A percentile compares a stretch with the other conserved stretches of the same genome.
phyloP scores from a whole-genome alignment of 1,284 basidiomycete genomes.

The Caloboletus firmus region DNA sequence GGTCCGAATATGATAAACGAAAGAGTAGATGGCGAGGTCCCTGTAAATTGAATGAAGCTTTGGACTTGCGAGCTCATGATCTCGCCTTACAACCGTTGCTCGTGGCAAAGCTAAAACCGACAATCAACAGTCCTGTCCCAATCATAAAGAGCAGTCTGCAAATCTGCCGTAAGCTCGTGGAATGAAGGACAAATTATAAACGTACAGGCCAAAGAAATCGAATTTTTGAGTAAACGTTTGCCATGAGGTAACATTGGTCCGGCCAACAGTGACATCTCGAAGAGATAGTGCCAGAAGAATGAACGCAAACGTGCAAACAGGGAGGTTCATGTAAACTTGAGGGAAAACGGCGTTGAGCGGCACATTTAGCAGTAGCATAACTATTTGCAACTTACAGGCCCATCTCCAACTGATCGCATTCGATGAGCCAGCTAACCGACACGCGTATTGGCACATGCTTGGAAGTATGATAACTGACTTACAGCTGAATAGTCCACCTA shows the following conservation, averaged over 20 bases:
- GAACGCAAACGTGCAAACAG: slow-evolving; percentile 62
- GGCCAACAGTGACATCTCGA: slow-evolving; percentile 50
- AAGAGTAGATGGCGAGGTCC: slow-evolving; percentile 60
- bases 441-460: slow-evolving; percentile 16
- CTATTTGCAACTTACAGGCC: slow-evolving; percentile 61
- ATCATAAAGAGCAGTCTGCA: slow-evolving; percentile 67
- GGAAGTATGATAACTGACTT: slow-evolving; percentile 31
- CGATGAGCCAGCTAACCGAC: slow-evolving; percentile 20
- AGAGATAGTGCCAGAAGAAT: slow-evolving; percentile 60
- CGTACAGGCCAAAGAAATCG: slow-evolving; percentile 76
- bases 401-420: slow-evolving; percentile 65
- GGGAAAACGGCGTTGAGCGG: slow-evolving; percentile 14
- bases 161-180: slow-evolving; percentile 22
- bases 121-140: slow-evolving; percentile 70
- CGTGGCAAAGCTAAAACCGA: slow-evolving; percentile 75
- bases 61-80: slow-evolving; percentile 10
- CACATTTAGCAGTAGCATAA: not conserved
- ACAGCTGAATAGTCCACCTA: slow-evolving; percentile 79
- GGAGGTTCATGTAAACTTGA: slow-evolving; percentile 76
- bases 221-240: slow-evolving; percentile 52
- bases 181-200: slow-evolving; percentile 22
- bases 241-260: slow-evolving; percentile 54
- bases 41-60: slow-evolving; percentile 39
- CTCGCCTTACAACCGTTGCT: slow-evolving; percentile 60
- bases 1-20: slow-evolving; percentile 57